Conservation (phyloP, 306 rosid genomes). For the Ormosia semicastrata region DNA sequence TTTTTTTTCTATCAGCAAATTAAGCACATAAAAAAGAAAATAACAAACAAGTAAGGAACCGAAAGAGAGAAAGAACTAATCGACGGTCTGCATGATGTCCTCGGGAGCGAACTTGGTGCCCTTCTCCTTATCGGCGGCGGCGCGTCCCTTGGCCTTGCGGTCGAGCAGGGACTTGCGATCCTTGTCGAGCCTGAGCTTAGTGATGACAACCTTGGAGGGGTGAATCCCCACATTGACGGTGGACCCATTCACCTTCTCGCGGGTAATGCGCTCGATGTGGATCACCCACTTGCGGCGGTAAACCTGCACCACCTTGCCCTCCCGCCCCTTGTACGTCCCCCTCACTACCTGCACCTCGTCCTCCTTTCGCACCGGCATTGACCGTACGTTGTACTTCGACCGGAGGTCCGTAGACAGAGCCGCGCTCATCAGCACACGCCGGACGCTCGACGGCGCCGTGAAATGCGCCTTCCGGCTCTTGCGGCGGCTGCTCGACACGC, state of each 20-base stretch:
- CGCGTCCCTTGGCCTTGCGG: conserved; percentile 89
- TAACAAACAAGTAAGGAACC: no score
- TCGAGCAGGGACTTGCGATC: conserved; percentile 78
- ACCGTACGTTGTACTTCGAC: conserved; percentile 73
- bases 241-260: conserved; percentile 90
- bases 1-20: neutral
- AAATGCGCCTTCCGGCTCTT: conserved; percentile 93
- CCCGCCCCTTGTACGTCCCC: conserved; percentile 84
- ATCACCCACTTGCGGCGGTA: conserved; percentile 87
- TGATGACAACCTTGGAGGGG: conserved; percentile 72
- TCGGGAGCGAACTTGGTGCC: conserved; percentile 84
- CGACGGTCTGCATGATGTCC: conserved; percentile 85
- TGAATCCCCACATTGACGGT: conserved; percentile 86
- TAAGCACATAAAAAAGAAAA: no score
- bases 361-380: conserved; percentile 83
- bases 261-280: conserved; percentile 83
- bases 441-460: conserved; percentile 83
- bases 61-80: conserved; percentile 25
- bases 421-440: conserved; percentile 85
- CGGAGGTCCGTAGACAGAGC: conserved; percentile 74
- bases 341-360: conserved; percentile 86
- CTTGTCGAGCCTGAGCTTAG: conserved; percentile 82
- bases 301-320: conserved; percentile 84
- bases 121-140: conserved; percentile 89
- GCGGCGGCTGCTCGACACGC: conserved; percentile 81